phyloP scores from a whole-genome alignment of 768 basidiomycete species.

The Leucocoprinus leucothites region DNA sequence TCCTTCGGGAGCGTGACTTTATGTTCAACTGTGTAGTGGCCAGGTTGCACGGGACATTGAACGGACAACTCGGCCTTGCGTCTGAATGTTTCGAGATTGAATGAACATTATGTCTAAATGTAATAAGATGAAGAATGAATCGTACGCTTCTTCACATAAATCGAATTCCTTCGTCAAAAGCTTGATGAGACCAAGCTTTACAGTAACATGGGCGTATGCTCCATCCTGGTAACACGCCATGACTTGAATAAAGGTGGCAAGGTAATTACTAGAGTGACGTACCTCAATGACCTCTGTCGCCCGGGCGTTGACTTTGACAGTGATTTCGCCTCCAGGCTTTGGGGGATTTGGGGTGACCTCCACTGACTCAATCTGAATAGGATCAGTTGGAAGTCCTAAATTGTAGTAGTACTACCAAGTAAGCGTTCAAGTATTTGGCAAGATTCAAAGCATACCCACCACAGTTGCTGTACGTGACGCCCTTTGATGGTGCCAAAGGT shows the following conservation, averaged over 20 bases:
- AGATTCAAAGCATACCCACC: slow-evolving; percentile 41
- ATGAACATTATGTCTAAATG: neutral
- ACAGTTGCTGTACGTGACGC: slow-evolving; percentile 64
- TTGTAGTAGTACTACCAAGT: slow-evolving; percentile 8
- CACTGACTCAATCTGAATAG: slow-evolving; percentile 69
- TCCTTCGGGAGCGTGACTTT: slow-evolving; percentile 86
- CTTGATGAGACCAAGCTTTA: slow-evolving; percentile 91
- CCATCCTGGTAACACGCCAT: slow-evolving; percentile 59
- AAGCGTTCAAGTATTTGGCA: neutral
- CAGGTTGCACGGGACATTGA: slow-evolving; percentile 80
- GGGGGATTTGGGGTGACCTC: slow-evolving; percentile 83
- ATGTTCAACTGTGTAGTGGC: slow-evolving; percentile 68
- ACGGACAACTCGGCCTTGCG: slow-evolving; percentile 70
- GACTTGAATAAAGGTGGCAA: neutral
- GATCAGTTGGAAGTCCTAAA: slow-evolving; percentile 42
- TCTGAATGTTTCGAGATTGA: slow-evolving; percentile 40
- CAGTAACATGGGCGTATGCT: slow-evolving; percentile 82
- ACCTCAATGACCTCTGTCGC: slow-evolving; percentile 68
- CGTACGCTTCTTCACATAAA: slow-evolving; percentile 92
- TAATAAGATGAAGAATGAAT: neutral
- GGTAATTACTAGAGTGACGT: neutral
- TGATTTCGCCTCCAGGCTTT: slow-evolving; percentile 79
- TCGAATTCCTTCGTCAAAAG: slow-evolving; percentile 82
- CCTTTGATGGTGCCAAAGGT: slow-evolving; percentile 21
- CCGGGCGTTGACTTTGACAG: slow-evolving; percentile 70